Conservation (phyloP, 306 rosid genomes). For the Amphicarpaea edgeworthii region DNA sequence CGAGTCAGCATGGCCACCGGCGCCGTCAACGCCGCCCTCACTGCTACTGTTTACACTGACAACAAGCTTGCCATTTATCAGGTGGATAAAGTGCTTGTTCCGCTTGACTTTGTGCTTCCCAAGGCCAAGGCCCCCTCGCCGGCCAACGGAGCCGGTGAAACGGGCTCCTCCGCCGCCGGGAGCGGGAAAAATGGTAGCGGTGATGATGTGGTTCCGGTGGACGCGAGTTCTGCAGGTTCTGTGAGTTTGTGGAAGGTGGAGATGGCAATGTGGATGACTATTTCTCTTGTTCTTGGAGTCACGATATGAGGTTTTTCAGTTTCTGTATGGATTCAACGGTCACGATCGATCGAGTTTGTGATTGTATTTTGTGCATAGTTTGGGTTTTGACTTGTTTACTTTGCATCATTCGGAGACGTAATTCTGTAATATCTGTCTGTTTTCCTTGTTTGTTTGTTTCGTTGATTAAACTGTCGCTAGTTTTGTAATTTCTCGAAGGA, state of each 20-base stretch:
- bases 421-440: background rate
- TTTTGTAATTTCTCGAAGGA: background rate
- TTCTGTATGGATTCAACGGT: background rate
- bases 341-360: background rate
- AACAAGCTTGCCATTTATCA: too few species aligned
- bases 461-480: background rate
- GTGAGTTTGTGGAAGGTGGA: background rate
- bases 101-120: too few species aligned
- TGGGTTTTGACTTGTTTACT: background rate
- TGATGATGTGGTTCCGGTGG: background rate
- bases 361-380: background rate
- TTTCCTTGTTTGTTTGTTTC: background rate
- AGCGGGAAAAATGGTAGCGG: background rate
- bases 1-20: too few species aligned
- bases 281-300: background rate
- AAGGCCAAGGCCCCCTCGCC: background rate
- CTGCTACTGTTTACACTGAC: background rate
- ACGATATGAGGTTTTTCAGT: background rate
- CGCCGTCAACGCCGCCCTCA: too few species aligned
- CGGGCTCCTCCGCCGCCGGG: background rate
- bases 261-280: background rate
- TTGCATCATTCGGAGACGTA: background rate
- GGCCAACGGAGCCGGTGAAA: background rate
- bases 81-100: too few species aligned
- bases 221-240: too few species aligned